These are phyloP conservation scores for Eimeria brunetti DNA, from an alignment of 169 alveolate species.

Conservation along the genomic window DNA sequence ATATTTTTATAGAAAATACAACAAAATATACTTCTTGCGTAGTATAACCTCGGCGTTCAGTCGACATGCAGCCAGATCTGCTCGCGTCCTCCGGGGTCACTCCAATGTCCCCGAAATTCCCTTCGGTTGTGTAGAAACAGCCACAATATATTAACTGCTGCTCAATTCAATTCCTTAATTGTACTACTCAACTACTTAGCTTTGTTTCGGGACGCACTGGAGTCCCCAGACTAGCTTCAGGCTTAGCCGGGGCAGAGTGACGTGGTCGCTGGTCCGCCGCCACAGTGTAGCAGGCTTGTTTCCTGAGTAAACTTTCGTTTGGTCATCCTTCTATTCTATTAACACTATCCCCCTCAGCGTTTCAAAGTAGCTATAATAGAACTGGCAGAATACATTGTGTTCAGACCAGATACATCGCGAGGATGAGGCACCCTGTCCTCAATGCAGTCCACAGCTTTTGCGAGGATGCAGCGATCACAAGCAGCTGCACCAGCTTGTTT, in stretches of 20 bases:
- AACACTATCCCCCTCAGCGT: too few species aligned
- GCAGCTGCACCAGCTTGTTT: background rate
- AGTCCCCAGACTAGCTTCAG: background rate
- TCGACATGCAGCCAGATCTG: background rate
- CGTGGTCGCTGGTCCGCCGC: background rate
- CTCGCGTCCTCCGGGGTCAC: slow-evolving; percentile 19
- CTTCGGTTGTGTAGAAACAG: background rate
- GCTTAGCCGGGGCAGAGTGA: background rate
- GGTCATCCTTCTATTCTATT: background rate
- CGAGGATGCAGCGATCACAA: background rate
- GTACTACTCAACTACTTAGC: background rate
- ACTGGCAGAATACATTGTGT: too few species aligned
- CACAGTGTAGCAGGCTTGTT: background rate
- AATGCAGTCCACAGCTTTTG: background rate
- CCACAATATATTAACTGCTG: background rate
- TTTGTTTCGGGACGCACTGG: background rate
- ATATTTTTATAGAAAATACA: background rate
- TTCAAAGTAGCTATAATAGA: too few species aligned
- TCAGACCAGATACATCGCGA: too few species aligned
- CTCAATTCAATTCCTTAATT: background rate
- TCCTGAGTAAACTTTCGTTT: background rate
- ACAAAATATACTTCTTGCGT: background rate
- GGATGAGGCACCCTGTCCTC: too few species aligned
- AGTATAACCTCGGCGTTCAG: background rate
- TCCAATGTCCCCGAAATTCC: background rate